Conservation (phyloP, 176 grass and related monocot species). For the Melocanna baccifera region DNA sequence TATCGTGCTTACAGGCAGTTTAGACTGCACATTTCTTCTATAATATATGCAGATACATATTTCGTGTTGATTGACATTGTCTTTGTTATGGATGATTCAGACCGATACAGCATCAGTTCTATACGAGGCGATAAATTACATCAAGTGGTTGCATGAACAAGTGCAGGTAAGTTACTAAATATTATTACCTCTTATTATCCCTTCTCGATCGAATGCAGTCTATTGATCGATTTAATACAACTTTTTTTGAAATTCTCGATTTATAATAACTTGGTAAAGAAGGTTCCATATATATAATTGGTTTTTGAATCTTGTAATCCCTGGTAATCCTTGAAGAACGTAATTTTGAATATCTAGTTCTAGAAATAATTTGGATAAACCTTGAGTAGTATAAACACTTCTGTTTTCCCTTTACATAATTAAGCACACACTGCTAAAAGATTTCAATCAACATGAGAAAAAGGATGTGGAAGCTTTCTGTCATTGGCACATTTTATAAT, state of each 20-base stretch:
- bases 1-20: not conserved
- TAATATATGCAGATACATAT: not conserved
- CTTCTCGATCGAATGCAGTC: not conserved
- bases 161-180: conserved; percentile 56
- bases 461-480: conserved; percentile 6
- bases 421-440: not conserved
- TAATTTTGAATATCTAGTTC: not conserved
- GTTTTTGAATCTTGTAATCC: not conserved
- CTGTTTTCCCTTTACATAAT: not conserved
- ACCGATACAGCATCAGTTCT: conserved; percentile 94
- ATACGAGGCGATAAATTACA: conserved; percentile 81
- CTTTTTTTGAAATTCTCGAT: not conserved
- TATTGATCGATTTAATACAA: not conserved
- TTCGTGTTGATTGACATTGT: not conserved
- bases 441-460: conserved; percentile 13
- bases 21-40: not conserved
- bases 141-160: conserved; percentile 93
- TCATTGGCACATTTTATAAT: not conserved
- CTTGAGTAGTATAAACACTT: not conserved
- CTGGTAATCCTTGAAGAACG: not conserved
- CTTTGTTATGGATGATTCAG: conserved; percentile 32
- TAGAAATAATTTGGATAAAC: not conserved
- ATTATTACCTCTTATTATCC: not conserved
- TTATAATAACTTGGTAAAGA: not conserved
- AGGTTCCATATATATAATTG: too few relatives aligned